phyloP scores from a whole-genome alignment of 768 basidiomycete species.

The Tulasnella sp. region DNA sequence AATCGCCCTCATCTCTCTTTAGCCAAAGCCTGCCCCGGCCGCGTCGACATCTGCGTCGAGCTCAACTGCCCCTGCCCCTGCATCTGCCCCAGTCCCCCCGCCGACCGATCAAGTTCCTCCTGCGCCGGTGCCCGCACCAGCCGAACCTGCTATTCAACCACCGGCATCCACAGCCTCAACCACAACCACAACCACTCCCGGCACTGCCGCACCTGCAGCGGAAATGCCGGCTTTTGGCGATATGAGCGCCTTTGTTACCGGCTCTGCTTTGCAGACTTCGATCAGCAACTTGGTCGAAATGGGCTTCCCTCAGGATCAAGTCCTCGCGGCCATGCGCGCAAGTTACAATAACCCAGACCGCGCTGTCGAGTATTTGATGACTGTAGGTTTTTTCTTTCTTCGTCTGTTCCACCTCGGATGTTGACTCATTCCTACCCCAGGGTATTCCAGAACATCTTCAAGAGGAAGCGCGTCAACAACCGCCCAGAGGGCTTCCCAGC shows the following conservation, averaged over 20 bases:
- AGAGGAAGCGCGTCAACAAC: slow-evolving; percentile 18
- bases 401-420: slow-evolving; percentile 6
- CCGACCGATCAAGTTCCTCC: slow-evolving; percentile 15
- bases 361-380: slow-evolving; percentile 97
- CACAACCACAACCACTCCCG: slow-evolving; percentile 21
- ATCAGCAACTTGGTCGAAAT: slow-evolving; percentile 83
- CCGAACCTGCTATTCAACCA: slow-evolving; percentile 22
- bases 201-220: slow-evolving; percentile 23
- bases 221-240: slow-evolving; percentile 33
- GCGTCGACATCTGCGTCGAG: slow-evolving; percentile 15
- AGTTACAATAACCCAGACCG: slow-evolving; percentile 97
- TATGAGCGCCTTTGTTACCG: slow-evolving; percentile 57
- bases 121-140: slow-evolving; percentile 1
- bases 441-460: slow-evolving; percentile 59
- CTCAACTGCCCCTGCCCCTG: slow-evolving; percentile 20
- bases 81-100: slow-evolving; percentile 23
- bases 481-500: slow-evolving; percentile 26
- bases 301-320: slow-evolving; percentile 84
- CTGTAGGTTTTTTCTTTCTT: slow-evolving; percentile 35
- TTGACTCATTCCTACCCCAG: slow-evolving; percentile 28
- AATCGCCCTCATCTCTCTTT: background rate
- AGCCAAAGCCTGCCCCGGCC: slow-evolving; percentile 14
- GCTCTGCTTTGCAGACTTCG: slow-evolving; percentile 60
- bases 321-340: slow-evolving; percentile 74
- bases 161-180: slow-evolving; percentile 19